phyloP scores from a whole-genome alignment of 1,284 basidiomycete species.

The Farysia itapuensis region DNA sequence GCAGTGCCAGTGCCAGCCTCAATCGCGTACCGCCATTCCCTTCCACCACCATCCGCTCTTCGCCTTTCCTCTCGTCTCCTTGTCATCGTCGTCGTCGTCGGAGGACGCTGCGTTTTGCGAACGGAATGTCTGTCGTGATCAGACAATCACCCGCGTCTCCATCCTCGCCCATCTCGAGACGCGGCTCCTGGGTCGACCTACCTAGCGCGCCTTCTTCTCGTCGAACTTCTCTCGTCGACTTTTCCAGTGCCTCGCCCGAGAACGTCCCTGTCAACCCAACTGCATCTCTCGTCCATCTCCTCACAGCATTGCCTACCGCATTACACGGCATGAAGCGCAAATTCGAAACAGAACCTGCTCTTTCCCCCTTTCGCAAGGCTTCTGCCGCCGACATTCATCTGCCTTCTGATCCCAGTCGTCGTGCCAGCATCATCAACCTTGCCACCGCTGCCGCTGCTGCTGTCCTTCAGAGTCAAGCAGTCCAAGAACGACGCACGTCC shows the following conservation, averaged over 20 bases:
- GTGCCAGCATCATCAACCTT: conserved; percentile 39
- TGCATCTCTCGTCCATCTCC: not conserved
- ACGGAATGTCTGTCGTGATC: conserved; percentile 1
- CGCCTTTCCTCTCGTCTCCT: no score
- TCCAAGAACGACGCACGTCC: conserved; percentile 18
- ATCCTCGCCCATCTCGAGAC: not conserved
- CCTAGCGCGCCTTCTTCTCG: not conserved
- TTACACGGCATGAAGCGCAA: conserved; percentile 20
- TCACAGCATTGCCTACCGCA: not conserved
- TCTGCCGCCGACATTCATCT: conserved; percentile 21
- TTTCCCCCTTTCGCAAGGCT: conserved; percentile 6
- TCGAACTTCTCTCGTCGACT: not conserved
- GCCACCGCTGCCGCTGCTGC: conserved; percentile 32
- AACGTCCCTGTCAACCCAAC: no score
- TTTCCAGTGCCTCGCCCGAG: not conserved
- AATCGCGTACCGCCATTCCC: no score
- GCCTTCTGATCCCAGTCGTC: conserved; percentile 17
- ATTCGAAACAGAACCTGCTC: conserved; percentile 8
- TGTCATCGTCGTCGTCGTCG: no score
- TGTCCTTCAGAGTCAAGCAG: conserved; percentile 22
- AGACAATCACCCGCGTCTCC: no score
- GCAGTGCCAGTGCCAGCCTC: no score
- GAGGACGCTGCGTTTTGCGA: no score
- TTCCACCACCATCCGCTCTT: no score
- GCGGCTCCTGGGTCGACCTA: conserved; percentile 1